Evolutionary conservation across 192 early-diverging fungal species (phyloP).

Genomic region (Dimargaris xerosporica): DNA sequence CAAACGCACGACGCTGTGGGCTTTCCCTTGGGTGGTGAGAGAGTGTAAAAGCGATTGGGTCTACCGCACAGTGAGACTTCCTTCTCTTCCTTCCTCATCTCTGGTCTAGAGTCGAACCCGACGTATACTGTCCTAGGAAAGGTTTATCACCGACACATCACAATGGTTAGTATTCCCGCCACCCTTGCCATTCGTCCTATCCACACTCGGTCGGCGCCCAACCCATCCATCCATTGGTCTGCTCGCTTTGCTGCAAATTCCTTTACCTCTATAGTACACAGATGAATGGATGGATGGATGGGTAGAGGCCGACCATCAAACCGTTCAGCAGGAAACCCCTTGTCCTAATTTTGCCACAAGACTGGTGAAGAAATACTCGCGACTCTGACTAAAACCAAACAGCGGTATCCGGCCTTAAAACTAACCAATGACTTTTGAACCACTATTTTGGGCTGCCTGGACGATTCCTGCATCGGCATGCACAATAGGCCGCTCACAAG

Average conservation of each 20-base stretch:
- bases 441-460: too few species aligned
- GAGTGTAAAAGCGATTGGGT: too few species aligned
- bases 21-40: too few species aligned
- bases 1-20: too few species aligned
- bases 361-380: background rate
- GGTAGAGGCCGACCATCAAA: background rate
- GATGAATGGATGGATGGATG: background rate
- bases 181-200: background rate
- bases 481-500: slow-evolving; percentile 85
- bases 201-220: background rate
- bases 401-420: background rate
- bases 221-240: background rate
- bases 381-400: background rate
- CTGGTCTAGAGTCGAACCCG: too few species aligned
- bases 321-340: background rate
- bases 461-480: background rate
- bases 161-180: background rate
- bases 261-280: background rate
- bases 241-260: background rate
- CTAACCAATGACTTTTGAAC: too few species aligned
- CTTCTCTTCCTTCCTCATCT: too few species aligned
- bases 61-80: too few species aligned
- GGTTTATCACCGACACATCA: too few species aligned
- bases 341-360: background rate
- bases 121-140: too few species aligned